Percentiles rank a stretch among this genome's conserved stretches.
These are phyloP conservation scores for Daldinia sp. DNA, from an alignment of 2,329 filamentous ascomycete species.

Conservation along the genomic window DNA sequence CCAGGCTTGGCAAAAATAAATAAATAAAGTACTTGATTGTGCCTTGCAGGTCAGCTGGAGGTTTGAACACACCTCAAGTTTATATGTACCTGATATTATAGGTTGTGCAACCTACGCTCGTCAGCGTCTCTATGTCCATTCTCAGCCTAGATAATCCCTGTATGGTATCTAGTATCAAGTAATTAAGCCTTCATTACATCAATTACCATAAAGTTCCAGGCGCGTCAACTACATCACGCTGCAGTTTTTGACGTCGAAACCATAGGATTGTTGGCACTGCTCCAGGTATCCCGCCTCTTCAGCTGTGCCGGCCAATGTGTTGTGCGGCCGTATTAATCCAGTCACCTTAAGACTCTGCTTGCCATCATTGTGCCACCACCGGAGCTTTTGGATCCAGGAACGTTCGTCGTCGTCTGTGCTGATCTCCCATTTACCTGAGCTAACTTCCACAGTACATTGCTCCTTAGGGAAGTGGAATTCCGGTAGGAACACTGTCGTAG, in stretches of 20 bases:
- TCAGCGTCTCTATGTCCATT: neutral
- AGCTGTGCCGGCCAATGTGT: slow-evolving; percentile 63
- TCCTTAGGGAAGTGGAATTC: slow-evolving; percentile 90
- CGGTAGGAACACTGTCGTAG: slow-evolving; percentile 86
- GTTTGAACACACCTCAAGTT: no score
- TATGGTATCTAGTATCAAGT: neutral
- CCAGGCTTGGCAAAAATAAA: neutral
- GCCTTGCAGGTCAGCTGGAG: slow-evolving; percentile 26
- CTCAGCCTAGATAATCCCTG: neutral
- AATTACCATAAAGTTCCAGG: neutral
- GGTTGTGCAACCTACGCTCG: slow-evolving; percentile 22
- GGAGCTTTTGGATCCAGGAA: slow-evolving; percentile 75
- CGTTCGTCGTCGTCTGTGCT: slow-evolving; percentile 74
- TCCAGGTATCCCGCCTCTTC: slow-evolving; percentile 85
- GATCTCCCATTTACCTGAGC: slow-evolving; percentile 90
- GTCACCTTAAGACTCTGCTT: slow-evolving; percentile 81
- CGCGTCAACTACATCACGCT: slow-evolving; percentile 58
- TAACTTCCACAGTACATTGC: slow-evolving; percentile 75
- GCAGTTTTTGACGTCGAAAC: slow-evolving; percentile 56
- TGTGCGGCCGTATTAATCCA: slow-evolving; percentile 74
- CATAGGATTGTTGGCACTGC: slow-evolving; percentile 63
- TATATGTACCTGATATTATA: slow-evolving; percentile 19
- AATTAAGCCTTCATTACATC: neutral
- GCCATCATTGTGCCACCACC: slow-evolving; percentile 93
- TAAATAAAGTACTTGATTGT: slow-evolving; percentile 18